Evolutionary conservation across 306 rosid genomes (phyloP), one percentile per base, ranked within the genome.

Genomic region (Macrotyloma uniflorum): DNA sequence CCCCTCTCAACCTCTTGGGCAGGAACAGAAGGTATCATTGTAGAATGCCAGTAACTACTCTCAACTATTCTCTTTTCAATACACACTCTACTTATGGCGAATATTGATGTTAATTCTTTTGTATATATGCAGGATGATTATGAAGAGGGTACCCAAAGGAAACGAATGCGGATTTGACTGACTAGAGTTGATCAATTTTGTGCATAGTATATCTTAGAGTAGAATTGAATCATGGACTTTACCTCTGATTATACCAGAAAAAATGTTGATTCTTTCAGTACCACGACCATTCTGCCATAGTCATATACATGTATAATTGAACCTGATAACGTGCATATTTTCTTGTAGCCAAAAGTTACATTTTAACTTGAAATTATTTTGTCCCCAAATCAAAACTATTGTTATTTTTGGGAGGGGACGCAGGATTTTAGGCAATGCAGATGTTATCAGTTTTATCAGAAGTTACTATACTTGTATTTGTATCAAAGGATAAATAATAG

Each of bases 241-340:
- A 32, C 35, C 35, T 32, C 5, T 32, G 5, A 32, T 4, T 32
- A 4, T 32, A 4, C 32, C 32, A 3, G 4, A 30, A 30, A 30
- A 30, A 30, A 4, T 2, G 32, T 30, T 30, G 32, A 30, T n/a
- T 3, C 69, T 65, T 83, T 78, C 71, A 54, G 79, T 84, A 80
- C 70, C 88, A 70, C 78, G 86, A 84, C 83, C 65, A 4, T 82
- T 35, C 46, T 50, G 87, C 87, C 88, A 57, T 74, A 83, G 78
- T 86, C 85, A 53, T 90, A 90, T 90, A 92, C 85, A 87, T 93
- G 88, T n/a, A n/a, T n/a, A n/a, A n/a, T n/a, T n/a, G n/a, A n/a
- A n/a, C n/a, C n/a, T n/a, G n/a, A n/a, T n/a, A n/a, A n/a, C n/a
- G n/a, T 72, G 78, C 86, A 61, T 80, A 83, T 62, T 87, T 64